Conservation (phyloP, 306 rosid species). For the Leucaena leucocephala region DNA sequence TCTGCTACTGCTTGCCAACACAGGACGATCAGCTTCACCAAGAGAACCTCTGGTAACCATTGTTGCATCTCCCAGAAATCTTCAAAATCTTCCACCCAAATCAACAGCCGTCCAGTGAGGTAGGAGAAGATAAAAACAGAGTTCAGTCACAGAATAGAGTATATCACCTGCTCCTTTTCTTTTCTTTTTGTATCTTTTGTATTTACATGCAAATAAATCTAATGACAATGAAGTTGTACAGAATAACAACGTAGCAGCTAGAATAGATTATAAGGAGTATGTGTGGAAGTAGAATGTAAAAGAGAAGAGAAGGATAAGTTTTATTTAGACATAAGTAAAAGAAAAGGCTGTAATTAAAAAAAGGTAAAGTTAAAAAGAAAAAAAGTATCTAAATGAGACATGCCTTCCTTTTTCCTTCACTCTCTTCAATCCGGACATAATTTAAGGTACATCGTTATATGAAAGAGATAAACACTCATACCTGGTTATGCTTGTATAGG, state of each 20-base stretch:
- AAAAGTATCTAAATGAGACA: background rate
- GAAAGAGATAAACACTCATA: background rate
- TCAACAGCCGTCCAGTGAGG: background rate
- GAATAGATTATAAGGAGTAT: background rate
- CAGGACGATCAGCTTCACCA: constrained; percentile 38
- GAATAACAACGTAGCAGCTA: background rate
- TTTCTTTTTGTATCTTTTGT: background rate
- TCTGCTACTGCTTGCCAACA: constrained; percentile 12
- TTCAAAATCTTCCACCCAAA: constrained; percentile 8
- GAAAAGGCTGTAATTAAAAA: background rate
- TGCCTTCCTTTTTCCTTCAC: background rate
- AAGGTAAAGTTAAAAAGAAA: background rate
- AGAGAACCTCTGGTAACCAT: constrained; percentile 21
- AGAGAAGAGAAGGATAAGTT: background rate
- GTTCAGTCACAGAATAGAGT: background rate
- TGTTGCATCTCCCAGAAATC: constrained; percentile 4
- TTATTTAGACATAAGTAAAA: background rate
- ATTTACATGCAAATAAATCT: background rate
- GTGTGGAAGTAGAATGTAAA: background rate
- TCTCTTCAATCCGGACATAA: background rate
- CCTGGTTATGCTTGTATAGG: background rate
- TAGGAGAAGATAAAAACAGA: constrained; percentile 4
- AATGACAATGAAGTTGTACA: background rate
- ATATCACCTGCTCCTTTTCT: background rate
- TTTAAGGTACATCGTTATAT: background rate